Conservation (phyloP, 176 grass and related monocot genomes). For the Avena insularis region DNA sequence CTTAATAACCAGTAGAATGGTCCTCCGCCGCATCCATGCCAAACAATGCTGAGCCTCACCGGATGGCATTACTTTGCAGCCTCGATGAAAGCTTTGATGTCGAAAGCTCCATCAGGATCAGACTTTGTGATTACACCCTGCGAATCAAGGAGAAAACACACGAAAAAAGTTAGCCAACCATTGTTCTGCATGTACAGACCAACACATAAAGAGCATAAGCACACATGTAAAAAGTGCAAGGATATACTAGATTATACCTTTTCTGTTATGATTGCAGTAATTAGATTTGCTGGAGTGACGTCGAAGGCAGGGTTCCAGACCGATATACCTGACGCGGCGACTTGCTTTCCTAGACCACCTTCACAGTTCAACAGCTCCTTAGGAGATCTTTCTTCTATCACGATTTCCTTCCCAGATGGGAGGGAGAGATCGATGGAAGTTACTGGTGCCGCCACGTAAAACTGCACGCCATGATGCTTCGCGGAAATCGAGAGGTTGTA, state of each 20-base stretch:
- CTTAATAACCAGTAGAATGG: conserved; percentile 4
- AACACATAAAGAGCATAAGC: not conserved
- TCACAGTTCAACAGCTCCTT: conserved; percentile 91
- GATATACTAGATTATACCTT: conserved; percentile 59
- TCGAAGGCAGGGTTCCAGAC: conserved; percentile 98
- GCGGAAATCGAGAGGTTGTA: conserved; percentile 84
- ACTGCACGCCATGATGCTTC: conserved; percentile 78
- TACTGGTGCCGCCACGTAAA: conserved; percentile 82
- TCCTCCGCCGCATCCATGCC: not conserved
- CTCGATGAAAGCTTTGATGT: conserved; percentile 75
- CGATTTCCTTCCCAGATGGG: conserved; percentile 71
- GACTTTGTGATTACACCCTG: conserved; percentile 85
- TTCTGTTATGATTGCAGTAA: conserved; percentile 93
- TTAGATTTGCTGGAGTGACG: conserved; percentile 83
- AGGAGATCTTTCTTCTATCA: conserved; percentile 90
- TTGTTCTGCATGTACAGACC: not conserved
- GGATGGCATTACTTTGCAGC: conserved; percentile 42
- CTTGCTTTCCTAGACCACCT: conserved; percentile 92
- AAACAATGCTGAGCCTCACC: not conserved
- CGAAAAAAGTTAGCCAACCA: not conserved
- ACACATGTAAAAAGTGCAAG: not conserved
- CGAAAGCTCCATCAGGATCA: conserved; percentile 59
- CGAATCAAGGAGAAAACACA: conserved; percentile 11
- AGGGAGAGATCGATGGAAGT: conserved; percentile 88
- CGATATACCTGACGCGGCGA: conserved; percentile 74